phyloP scores from a whole-genome alignment of 306 rosid species.

The Morella rubra region DNA sequence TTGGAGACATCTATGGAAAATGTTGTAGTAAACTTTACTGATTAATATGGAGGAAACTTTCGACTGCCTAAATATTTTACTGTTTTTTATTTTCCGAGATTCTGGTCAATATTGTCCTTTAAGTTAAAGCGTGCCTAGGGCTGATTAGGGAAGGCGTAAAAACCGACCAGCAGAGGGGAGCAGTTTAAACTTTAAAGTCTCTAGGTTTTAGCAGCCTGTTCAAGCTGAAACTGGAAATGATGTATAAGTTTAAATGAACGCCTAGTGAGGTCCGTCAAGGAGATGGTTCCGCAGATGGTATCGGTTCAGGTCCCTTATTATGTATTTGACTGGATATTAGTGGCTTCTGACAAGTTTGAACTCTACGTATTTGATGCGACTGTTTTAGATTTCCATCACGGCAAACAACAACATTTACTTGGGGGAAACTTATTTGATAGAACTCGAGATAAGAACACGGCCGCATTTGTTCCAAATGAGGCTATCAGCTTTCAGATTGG shows the following conservation, averaged over 20 bases:
- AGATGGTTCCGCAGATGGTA: background rate
- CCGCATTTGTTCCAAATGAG: too few species aligned
- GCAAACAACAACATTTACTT: too few species aligned
- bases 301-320: too few species aligned
- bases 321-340: too few species aligned
- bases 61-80: background rate
- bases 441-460: too few species aligned
- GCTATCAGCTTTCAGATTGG: too few species aligned
- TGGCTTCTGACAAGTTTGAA: too few species aligned
- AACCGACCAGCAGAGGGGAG: background rate
- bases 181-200: background rate
- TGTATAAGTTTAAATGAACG: background rate
- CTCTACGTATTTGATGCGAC: too few species aligned
- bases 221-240: background rate
- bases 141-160: background rate
- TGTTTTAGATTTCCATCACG: too few species aligned
- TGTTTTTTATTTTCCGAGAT: background rate
- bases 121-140: background rate
- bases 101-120: background rate
- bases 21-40: conserved; percentile 12
- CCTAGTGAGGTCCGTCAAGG: background rate
- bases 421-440: too few species aligned
- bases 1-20: conserved; percentile 11
- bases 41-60: conserved; percentile 10
- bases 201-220: too few species aligned